Percentiles rank a stretch among this genome's conserved stretches.
These are phyloP conservation scores for Bipolaris bicolor DNA, from an alignment of 2,329 filamentous ascomycete genomes.

Conservation along the genomic window DNA sequence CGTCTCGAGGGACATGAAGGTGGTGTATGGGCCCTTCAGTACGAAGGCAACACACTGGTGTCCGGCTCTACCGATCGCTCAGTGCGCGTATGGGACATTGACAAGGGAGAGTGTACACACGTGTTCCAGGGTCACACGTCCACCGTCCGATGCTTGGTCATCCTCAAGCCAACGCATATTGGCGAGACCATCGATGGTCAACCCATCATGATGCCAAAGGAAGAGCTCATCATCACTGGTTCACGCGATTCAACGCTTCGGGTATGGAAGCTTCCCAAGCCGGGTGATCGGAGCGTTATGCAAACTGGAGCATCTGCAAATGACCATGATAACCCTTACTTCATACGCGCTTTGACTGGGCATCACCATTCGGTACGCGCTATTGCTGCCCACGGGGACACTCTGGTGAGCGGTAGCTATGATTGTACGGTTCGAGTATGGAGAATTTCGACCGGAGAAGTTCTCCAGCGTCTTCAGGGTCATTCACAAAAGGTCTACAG, in stretches of 20 bases:
- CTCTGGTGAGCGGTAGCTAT: slow-evolving; percentile 95
- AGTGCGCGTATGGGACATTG: slow-evolving; percentile 99
- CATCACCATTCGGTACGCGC: slow-evolving; percentile 94
- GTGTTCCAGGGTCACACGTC: slow-evolving; percentile 98
- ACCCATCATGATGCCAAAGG: slow-evolving; percentile 86
- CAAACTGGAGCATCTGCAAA: slow-evolving; percentile 77
- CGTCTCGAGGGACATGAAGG: slow-evolving; percentile 93
- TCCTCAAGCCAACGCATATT: slow-evolving; percentile 83
- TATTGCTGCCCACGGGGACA: slow-evolving; percentile 93
- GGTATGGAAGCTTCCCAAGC: slow-evolving; percentile 90
- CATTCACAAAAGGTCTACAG: slow-evolving; percentile 96
- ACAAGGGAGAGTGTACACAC: slow-evolving; percentile 88
- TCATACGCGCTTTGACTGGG: slow-evolving; percentile 82
- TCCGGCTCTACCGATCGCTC: slow-evolving; percentile 96
- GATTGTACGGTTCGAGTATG: slow-evolving; percentile 94
- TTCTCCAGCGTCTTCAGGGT: slow-evolving; percentile 80
- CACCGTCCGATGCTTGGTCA: slow-evolving; percentile 93
- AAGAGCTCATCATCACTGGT: slow-evolving; percentile 95
- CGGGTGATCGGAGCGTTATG: slow-evolving; percentile 76
- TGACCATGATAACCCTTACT: slow-evolving; percentile 87
- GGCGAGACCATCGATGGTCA: slow-evolving; percentile 74
- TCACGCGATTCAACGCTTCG: slow-evolving; percentile 92
- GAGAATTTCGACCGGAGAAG: slow-evolving; percentile 95
- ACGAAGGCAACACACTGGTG: slow-evolving; percentile 91
- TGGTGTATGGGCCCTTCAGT: slow-evolving; percentile 96